phyloP scores from a whole-genome alignment of 2,329 filamentous ascomycete genomes.

The Monosporascus sp. region DNA sequence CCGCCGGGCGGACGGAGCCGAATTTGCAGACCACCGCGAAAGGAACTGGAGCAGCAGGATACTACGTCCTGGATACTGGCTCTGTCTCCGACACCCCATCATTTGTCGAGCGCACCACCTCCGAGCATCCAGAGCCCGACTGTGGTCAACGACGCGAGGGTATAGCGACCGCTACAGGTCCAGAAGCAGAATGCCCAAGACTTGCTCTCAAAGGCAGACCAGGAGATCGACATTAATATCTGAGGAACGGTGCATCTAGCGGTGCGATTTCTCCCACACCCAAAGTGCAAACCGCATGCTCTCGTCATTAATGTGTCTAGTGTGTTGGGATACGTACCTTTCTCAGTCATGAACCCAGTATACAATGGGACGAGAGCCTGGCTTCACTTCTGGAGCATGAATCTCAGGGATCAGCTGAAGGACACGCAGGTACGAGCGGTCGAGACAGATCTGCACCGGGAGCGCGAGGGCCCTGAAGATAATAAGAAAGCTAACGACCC shows the following conservation, averaged over 20 bases:
- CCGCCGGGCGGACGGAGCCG: slow-evolving; percentile 48
- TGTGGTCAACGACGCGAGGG: slow-evolving; percentile 57
- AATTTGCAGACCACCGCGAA: slow-evolving; percentile 39
- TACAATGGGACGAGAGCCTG: slow-evolving; percentile 57
- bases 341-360: slow-evolving; percentile 48
- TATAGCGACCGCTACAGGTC: slow-evolving; percentile 48
- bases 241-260: slow-evolving; percentile 52
- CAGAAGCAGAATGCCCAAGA: slow-evolving; percentile 29
- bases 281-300: slow-evolving; percentile 34
- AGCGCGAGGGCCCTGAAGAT: slow-evolving; percentile 49
- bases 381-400: slow-evolving; percentile 52
- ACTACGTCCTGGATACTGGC: slow-evolving; percentile 48
- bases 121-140: slow-evolving; percentile 48
- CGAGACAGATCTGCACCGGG: slow-evolving; percentile 48
- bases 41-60: slow-evolving; percentile 40
- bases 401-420: slow-evolving; percentile 44
- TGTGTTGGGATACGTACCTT: slow-evolving; percentile 47
- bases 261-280: slow-evolving; percentile 42
- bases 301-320: slow-evolving; percentile 50
- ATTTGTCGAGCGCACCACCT: slow-evolving; percentile 39
- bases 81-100: slow-evolving; percentile 34
- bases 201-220: slow-evolving; percentile 45
- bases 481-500: slow-evolving; percentile 53
- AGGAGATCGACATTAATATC: slow-evolving; percentile 55
- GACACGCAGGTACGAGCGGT: slow-evolving; percentile 40